phyloP scores from a whole-genome alignment of 2,329 filamentous ascomycete genomes.

The Lecanosticta acicola region DNA sequence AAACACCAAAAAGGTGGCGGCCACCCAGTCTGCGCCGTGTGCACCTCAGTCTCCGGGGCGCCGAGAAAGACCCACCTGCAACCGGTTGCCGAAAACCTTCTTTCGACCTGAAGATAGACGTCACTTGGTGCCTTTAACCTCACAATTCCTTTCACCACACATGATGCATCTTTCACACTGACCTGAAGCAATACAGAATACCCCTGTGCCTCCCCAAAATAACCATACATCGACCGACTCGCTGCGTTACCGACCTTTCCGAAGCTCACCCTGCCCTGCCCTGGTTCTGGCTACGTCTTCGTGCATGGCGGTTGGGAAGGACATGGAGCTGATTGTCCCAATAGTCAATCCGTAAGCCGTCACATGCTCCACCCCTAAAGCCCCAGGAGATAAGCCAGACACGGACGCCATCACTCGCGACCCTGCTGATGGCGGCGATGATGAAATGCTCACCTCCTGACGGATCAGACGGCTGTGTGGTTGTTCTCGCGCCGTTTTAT shows the following conservation, averaged over 20 bases:
- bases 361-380: not conserved
- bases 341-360: not conserved
- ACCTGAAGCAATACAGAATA: too few species aligned
- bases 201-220: too few species aligned
- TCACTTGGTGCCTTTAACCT: not conserved
- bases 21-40: too few species aligned
- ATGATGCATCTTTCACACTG: too few species aligned
- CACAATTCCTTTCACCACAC: not conserved
- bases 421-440: not conserved
- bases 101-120: not conserved
- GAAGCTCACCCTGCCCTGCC: not conserved
- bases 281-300: not conserved
- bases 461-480: not conserved
- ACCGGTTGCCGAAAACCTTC: constrained; percentile 1
- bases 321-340: not conserved
- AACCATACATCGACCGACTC: too few species aligned
- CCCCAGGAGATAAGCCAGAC: not conserved
- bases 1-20: too few species aligned
- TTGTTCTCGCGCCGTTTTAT: not conserved
- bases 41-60: too few species aligned
- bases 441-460: not conserved
- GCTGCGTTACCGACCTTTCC: too few species aligned
- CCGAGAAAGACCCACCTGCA: not conserved
- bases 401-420: not conserved
- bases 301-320: not conserved